These are phyloP conservation scores for Xylariaceae sp. DNA, from an alignment of 2,329 filamentous ascomycete species.

Conservation along the genomic window DNA sequence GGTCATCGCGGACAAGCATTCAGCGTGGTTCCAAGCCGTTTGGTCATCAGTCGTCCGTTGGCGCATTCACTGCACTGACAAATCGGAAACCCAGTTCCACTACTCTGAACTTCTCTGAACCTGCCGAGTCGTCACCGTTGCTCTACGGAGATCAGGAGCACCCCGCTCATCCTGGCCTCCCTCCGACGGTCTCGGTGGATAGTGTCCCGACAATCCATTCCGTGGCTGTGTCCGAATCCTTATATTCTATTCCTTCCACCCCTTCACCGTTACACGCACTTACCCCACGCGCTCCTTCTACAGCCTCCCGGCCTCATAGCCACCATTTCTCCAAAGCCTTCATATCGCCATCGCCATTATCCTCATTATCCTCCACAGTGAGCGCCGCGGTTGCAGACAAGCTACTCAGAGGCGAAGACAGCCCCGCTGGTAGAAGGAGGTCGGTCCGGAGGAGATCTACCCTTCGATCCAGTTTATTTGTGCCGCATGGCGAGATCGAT, in stretches of 20 bases:
- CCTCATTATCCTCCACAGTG: constrained; percentile 56
- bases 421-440: constrained; percentile 36
- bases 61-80: constrained; percentile 27
- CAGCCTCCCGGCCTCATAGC: constrained; percentile 33
- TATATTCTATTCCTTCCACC: constrained; percentile 18
- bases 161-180: constrained; percentile 31
- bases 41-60: constrained; percentile 31
- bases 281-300: constrained; percentile 29
- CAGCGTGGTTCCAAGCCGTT: constrained; percentile 36
- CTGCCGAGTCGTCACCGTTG: constrained; percentile 36
- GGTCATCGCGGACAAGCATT: constrained; percentile 48
- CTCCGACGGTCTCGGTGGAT: constrained; percentile 29
- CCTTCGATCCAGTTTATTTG: constrained; percentile 52
- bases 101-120: constrained; percentile 30
- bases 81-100: constrained; percentile 31
- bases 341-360: constrained; percentile 57
- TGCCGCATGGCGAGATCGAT: constrained; percentile 39
- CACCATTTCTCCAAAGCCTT: constrained; percentile 45
- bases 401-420: constrained; percentile 44
- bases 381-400: constrained; percentile 55
- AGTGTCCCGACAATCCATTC: constrained; percentile 31
- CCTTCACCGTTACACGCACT: constrained; percentile 27
- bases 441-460: constrained; percentile 46
- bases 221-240: constrained; percentile 25
- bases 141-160: constrained; percentile 30